A percentile compares a stretch with the other conserved stretches of the same genome.
Conservation (phyloP, 192 early-diverging fungal species). For the Umbelopsis sp. region DNA sequence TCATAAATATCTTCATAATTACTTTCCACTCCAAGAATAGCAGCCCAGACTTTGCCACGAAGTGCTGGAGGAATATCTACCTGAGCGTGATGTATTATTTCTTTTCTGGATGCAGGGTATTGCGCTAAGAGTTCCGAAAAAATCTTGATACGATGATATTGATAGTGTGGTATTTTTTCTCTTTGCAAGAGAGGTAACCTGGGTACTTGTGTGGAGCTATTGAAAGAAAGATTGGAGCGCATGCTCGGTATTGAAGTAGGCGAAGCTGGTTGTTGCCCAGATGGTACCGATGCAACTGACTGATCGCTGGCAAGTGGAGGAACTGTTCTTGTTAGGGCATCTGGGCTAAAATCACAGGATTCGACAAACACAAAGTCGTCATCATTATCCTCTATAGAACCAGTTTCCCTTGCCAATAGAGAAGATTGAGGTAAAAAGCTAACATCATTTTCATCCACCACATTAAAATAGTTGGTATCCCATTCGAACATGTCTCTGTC, state of each 20-base stretch:
- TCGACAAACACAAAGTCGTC: conserved; percentile 39
- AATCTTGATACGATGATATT: conserved; percentile 55
- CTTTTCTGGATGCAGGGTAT: conserved; percentile 58
- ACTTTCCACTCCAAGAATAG: conserved; percentile 60
- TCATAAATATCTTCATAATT: conserved; percentile 57
- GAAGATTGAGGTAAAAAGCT: conserved; percentile 52
- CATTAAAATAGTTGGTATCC: conserved; percentile 60
- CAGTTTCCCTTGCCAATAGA: conserved; percentile 16
- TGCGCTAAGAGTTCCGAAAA: conserved; percentile 58
- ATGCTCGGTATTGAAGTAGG: conserved; percentile 22
- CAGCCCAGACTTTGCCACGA: conserved; percentile 70
- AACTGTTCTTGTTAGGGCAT: not conserved
- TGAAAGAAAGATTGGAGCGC: conserved; percentile 1
- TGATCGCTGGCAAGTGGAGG: not conserved
- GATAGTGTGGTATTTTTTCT: conserved; percentile 64
- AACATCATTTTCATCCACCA: conserved; percentile 60
- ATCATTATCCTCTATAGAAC: conserved; percentile 21
- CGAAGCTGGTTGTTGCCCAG: not conserved
- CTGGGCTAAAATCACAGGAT: conserved; percentile 23
- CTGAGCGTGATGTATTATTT: conserved; percentile 62
- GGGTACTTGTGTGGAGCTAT: conserved; percentile 25
- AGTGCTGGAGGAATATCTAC: conserved; percentile 63
- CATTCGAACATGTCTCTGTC: conserved; percentile 48
- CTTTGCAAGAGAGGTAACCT: conserved; percentile 52
- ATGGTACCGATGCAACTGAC: not conserved